These are phyloP conservation scores for Plantago elongata DNA, from an alignment of 257 asterid species.

Conservation along the genomic window DNA sequence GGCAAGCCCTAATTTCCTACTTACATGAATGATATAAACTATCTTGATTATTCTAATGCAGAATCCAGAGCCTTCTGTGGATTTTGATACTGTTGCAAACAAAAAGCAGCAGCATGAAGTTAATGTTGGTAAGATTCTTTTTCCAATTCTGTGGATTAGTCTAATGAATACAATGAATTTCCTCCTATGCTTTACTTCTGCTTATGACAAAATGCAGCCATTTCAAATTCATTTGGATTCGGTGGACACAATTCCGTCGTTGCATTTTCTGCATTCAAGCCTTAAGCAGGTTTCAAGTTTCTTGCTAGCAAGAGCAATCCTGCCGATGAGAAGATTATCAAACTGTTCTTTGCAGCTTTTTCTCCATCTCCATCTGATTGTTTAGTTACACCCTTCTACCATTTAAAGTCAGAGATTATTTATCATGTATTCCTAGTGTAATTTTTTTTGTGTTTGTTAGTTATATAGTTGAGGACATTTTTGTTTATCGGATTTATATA, in stretches of 20 bases:
- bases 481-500: conserved; percentile 10
- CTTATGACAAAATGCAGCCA: conserved; percentile 41
- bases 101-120: conserved; percentile 73
- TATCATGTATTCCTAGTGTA: conserved; percentile 21
- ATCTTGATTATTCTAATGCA: conserved; percentile 24
- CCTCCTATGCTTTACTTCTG: not conserved
- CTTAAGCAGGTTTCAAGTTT: conserved; percentile 30
- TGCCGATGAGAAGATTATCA: not conserved
- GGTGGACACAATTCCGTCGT: conserved; percentile 87
- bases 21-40: not conserved
- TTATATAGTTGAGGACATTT: conserved; percentile 10
- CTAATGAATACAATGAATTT: conserved; percentile 6
- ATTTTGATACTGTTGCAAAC: conserved; percentile 78
- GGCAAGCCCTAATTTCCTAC: not conserved
- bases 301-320: conserved; percentile 16
- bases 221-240: conserved; percentile 77
- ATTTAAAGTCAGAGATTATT: conserved; percentile 10
- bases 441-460: conserved; percentile 19
- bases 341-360: conserved; percentile 11
- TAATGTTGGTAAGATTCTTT: conserved; percentile 60
- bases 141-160: not conserved
- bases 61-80: conserved; percentile 86
- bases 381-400: conserved; percentile 7
- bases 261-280: conserved; percentile 70
- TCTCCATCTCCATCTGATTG: not conserved